A percentile compares a stretch with the other conserved stretches of the same genome.
phyloP scores from a whole-genome alignment of 2,329 filamentous ascomycete species.

The Bipolaris gigantea region DNA sequence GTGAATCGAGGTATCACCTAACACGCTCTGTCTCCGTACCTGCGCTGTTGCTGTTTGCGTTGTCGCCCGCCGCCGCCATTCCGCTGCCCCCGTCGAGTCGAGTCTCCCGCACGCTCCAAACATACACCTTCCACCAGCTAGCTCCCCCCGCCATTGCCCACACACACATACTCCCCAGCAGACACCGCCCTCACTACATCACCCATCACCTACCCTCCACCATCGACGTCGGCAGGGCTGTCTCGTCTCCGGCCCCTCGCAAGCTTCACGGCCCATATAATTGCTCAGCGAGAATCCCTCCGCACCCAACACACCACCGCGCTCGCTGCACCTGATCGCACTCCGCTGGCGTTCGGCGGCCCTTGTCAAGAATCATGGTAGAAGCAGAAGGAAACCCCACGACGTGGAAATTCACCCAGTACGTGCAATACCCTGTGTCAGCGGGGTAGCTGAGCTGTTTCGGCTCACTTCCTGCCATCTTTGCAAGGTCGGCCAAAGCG shows the following conservation, averaged over 20 bases:
- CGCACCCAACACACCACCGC: slow-evolving; percentile 11
- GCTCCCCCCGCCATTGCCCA: slow-evolving; percentile 25
- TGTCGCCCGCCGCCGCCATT: slow-evolving; percentile 23
- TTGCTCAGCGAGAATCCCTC: slow-evolving; percentile 4
- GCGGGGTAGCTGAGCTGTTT: background rate
- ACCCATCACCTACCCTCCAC: slow-evolving; percentile 25
- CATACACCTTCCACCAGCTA: slow-evolving; percentile 13
- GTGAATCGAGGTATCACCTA: slow-evolving; percentile 25
- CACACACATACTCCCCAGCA: slow-evolving; percentile 16
- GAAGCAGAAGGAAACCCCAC: slow-evolving; percentile 91
- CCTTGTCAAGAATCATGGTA: slow-evolving; percentile 71
- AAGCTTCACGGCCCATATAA: slow-evolving; percentile 16
- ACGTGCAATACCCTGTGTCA: slow-evolving; percentile 50
- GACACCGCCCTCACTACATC: slow-evolving; percentile 34
- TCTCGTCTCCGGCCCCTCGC: slow-evolving; percentile 18
- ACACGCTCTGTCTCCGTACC: slow-evolving; percentile 28
- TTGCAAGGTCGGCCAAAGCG: background rate
- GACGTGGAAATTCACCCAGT: slow-evolving; percentile 99
- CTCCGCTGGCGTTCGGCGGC: slow-evolving; percentile 11
- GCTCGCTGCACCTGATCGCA: slow-evolving; percentile 19
- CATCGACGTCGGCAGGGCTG: slow-evolving; percentile 38
- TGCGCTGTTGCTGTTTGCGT: slow-evolving; percentile 30
- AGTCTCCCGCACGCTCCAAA: slow-evolving; percentile 12
- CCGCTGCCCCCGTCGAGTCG: slow-evolving; percentile 20
- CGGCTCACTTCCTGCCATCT: background rate